phyloP scores from a whole-genome alignment of 2,329 filamentous ascomycete genomes.

The Graphiopsis chlorocephala region DNA sequence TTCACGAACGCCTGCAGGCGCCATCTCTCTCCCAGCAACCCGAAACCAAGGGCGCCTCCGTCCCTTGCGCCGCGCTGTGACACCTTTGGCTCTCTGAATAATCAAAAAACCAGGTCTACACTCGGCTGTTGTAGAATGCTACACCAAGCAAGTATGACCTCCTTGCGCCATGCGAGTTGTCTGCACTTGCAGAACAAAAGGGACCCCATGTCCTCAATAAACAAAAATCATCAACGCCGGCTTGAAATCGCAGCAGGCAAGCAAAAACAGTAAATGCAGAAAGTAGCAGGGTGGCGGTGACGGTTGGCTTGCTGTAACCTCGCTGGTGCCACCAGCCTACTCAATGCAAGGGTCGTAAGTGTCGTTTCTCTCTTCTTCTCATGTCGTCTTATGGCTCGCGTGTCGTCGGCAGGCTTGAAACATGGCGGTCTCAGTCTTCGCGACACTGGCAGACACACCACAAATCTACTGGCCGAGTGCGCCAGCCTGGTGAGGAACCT shows the following conservation, averaged over 20 bases:
- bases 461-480: conserved; percentile 31
- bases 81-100: not conserved
- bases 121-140: not conserved
- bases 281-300: not conserved
- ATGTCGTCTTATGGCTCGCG: not conserved
- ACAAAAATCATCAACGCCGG: conserved; percentile 9
- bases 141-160: not conserved
- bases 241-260: conserved; percentile 7
- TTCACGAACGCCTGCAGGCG: conserved; percentile 5
- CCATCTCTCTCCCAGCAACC: not conserved
- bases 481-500: conserved; percentile 33
- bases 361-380: not conserved
- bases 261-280: conserved; percentile 10
- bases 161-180: conserved; percentile 3
- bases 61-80: conserved; percentile 2
- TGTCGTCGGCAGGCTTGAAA: conserved; percentile 5
- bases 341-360: conserved; percentile 9
- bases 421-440: not conserved
- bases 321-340: not conserved
- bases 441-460: not conserved
- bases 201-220: not conserved
- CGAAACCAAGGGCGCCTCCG: not conserved
- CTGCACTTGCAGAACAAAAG: not conserved
- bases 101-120: not conserved
- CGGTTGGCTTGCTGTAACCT: not conserved